Conservation (phyloP, 1,284 basidiomycete genomes). For the Grifola frondosa region DNA sequence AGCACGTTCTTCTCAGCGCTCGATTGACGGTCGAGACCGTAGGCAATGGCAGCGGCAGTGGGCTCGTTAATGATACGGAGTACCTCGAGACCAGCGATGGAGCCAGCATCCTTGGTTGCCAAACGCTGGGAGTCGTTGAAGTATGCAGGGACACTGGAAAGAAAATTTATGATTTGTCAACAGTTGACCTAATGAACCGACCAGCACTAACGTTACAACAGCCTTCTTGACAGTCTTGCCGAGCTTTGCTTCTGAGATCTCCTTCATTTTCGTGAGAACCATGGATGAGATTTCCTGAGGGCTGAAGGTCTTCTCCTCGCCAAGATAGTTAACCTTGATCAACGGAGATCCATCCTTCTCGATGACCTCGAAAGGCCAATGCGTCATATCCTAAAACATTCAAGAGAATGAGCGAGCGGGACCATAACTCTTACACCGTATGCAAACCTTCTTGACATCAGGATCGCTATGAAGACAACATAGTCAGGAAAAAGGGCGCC, state of each 20-base stretch:
- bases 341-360: constrained; percentile 94
- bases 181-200: constrained; percentile 1
- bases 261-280: constrained; percentile 99
- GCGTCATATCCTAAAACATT: constrained; percentile 67
- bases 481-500: constrained; percentile 16
- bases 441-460: constrained; percentile 85
- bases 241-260: constrained; percentile 98
- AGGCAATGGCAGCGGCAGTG: constrained; percentile 93
- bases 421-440: constrained; percentile 1
- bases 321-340: constrained; percentile 93
- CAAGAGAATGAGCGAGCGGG: background rate
- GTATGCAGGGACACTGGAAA: constrained; percentile 83
- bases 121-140: constrained; percentile 97
- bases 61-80: constrained; percentile 98
- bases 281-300: constrained; percentile 98
- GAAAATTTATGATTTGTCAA: constrained; percentile 2
- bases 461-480: constrained; percentile 56
- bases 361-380: constrained; percentile 96
- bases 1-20: constrained; percentile 97
- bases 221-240: constrained; percentile 95
- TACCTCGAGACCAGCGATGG: constrained; percentile 91
- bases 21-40: constrained; percentile 87
- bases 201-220: constrained; percentile 75
- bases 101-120: constrained; percentile 94
- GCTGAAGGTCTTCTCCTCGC: constrained; percentile 93